phyloP scores from a whole-genome alignment of 2,329 filamentous ascomycete genomes.

The Paecilomyces niveus region DNA sequence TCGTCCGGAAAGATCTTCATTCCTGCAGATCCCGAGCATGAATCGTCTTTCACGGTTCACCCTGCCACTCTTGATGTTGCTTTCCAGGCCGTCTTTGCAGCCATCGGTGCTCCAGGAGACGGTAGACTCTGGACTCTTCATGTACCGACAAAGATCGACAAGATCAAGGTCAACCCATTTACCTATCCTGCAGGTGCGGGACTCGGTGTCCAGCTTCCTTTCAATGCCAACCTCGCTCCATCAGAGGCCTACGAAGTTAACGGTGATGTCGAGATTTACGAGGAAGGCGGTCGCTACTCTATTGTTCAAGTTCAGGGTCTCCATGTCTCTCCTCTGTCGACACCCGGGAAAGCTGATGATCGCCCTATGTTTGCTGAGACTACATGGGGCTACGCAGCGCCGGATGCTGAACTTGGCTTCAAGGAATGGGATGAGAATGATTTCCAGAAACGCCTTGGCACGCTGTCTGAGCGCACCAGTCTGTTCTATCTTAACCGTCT shows the following conservation, averaged over 20 bases:
- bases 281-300: slow-evolving; percentile 8
- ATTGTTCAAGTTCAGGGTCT: too few species aligned
- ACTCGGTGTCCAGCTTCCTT: slow-evolving; percentile 8
- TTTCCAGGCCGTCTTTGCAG: slow-evolving; percentile 1
- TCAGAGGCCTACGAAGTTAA: slow-evolving; percentile 11
- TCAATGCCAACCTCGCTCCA: slow-evolving; percentile 11
- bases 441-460: too few species aligned
- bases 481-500: too few species aligned
- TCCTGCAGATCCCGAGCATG: not conserved
- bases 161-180: slow-evolving; percentile 11
- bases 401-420: too few species aligned
- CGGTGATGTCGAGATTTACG: slow-evolving; percentile 18
- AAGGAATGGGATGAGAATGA: too few species aligned
- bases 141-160: slow-evolving; percentile 14
- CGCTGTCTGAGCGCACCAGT: too few species aligned
- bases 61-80: not conserved
- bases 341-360: too few species aligned
- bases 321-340: too few species aligned
- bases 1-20: slow-evolving; percentile 12
- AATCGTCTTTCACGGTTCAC: slow-evolving; percentile 9
- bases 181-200: slow-evolving; percentile 2
- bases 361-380: too few species aligned
- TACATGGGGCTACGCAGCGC: too few species aligned
- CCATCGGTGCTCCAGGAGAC: slow-evolving; percentile 4
- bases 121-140: slow-evolving; percentile 12